Conservation (phyloP, 495 filamentous ascomycete genomes). For the Oidiodendron maius region DNA sequence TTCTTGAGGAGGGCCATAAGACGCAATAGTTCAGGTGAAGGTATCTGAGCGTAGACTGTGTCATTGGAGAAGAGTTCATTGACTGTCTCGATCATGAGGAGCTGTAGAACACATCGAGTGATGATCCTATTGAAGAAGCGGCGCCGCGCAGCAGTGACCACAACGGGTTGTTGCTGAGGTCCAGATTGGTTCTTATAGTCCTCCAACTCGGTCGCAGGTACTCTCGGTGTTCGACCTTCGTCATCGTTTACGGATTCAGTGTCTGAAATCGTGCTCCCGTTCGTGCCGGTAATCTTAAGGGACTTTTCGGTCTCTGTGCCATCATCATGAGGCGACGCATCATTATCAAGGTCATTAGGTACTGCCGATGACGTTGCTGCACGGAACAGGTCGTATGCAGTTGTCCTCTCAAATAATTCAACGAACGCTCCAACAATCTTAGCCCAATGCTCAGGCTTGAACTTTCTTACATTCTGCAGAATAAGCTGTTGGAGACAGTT, state of each 20-base stretch:
- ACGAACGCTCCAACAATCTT: slow-evolving; percentile 94
- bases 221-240: slow-evolving; percentile 22
- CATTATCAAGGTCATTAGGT: slow-evolving; percentile 38
- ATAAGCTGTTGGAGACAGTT: slow-evolving; percentile 97
- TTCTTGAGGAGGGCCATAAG: slow-evolving; percentile 93
- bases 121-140: slow-evolving; percentile 99
- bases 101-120: slow-evolving; percentile 93
- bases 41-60: slow-evolving; percentile 88
- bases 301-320: slow-evolving; percentile 40
- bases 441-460: slow-evolving; percentile 78
- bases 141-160: slow-evolving; percentile 87
- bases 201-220: slow-evolving; percentile 57
- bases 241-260: slow-evolving; percentile 28
- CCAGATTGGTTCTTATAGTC: slow-evolving; percentile 75
- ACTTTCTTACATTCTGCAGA: slow-evolving; percentile 89
- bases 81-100: slow-evolving; percentile 99
- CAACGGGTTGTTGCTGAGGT: slow-evolving; percentile 78
- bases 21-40: slow-evolving; percentile 77
- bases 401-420: slow-evolving; percentile 89
- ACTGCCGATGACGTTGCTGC: slow-evolving; percentile 58
- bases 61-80: slow-evolving; percentile 98
- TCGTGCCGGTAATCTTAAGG: slow-evolving; percentile 57
- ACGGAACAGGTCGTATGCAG: slow-evolving; percentile 88
- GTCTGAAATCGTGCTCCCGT: slow-evolving; percentile 32
- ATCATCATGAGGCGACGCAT: slow-evolving; percentile 27